Base-by-base conservation (phyloP, 1,284 basidiomycete species). In the Leucoagaricus sp. region DNA sequence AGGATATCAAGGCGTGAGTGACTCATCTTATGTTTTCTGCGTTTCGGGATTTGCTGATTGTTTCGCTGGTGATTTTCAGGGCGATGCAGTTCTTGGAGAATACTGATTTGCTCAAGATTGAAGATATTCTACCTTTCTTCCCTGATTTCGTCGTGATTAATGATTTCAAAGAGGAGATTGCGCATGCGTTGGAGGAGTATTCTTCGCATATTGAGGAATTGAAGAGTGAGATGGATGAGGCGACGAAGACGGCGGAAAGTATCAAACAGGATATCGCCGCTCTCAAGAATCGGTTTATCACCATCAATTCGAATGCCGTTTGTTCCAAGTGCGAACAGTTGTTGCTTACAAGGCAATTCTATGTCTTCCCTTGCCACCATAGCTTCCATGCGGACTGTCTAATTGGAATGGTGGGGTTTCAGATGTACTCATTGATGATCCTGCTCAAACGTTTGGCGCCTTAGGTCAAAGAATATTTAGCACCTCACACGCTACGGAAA, bases 101-200 rank as follows among this genome's bases (percentile, higher is more conserved):
- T 58, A 97, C 96, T 0, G 90, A 95, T 65, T 75, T 98, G 26
- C 85, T 99, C 67, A 96, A 98, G 73, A 96, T 99, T 62, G 97
- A 99, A 71, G 97, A 99, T 69, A 96, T 99, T 53, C 76, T 99
- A 23, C 97, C 97, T 2, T 99, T 98, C 86, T 99, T 99, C 86
- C 96, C 97, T 2, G 96, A 99, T 74, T 99, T 99, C 72, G 94
- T 96, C 12, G 94, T 99, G 61, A 98, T 99, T 64, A 97, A 99
- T 71, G 96, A 98, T 69, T 99, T 99, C 83, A 99, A 99, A 72
- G 93, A 96, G 64, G 96, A 99, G 74, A 99, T 99, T 63, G 97
- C 96, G 61, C 87, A 89, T 57, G 97, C 97, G 0, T 78, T 99
- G 59, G 97, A 99, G 70, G 89, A 91, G 3, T 99, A 99, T 69